Conservation (phyloP, 2,329 filamentous ascomycete species). For the Epichloe brachyelytri region DNA sequence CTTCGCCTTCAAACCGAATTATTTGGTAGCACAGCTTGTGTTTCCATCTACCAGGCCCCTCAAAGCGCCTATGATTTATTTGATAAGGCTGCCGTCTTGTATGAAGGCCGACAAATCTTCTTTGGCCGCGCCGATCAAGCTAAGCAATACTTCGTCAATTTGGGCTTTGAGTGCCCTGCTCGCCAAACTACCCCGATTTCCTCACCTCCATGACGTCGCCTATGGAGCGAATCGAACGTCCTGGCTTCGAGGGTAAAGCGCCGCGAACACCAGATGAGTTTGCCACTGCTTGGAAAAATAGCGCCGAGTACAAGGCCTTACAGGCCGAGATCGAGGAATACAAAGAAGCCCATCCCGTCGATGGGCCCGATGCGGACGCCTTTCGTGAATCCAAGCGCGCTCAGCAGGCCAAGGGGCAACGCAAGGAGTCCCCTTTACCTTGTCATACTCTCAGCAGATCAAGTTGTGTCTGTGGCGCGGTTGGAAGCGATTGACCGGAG, state of each 20-base stretch:
- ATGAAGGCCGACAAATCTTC: slow-evolving; percentile 50
- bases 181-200: slow-evolving; percentile 59
- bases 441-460: slow-evolving; percentile 66
- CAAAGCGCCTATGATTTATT: slow-evolving; percentile 52
- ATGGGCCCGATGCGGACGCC: slow-evolving; percentile 41
- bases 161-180: slow-evolving; percentile 54
- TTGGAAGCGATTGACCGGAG: slow-evolving; percentile 62
- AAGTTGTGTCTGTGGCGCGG: slow-evolving; percentile 70
- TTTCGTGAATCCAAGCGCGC: slow-evolving; percentile 42
- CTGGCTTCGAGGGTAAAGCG: slow-evolving; percentile 41
- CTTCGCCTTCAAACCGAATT: slow-evolving; percentile 55
- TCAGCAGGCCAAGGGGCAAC: slow-evolving; percentile 45
- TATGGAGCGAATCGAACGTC: slow-evolving; percentile 39
- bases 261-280: slow-evolving; percentile 52
- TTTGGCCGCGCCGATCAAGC: slow-evolving; percentile 49
- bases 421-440: slow-evolving; percentile 64
- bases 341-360: slow-evolving; percentile 38
- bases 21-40: slow-evolving; percentile 50
- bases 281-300: slow-evolving; percentile 43
- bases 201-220: slow-evolving; percentile 56
- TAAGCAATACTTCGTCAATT: slow-evolving; percentile 50
- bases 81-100: slow-evolving; percentile 45
- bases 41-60: slow-evolving; percentile 63
- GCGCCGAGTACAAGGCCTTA: slow-evolving; percentile 35
- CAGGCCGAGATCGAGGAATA: slow-evolving; percentile 43